Base-by-base conservation (phyloP, 2,329 filamentous ascomycete genomes). In the Coniochaeta prunicola region DNA sequence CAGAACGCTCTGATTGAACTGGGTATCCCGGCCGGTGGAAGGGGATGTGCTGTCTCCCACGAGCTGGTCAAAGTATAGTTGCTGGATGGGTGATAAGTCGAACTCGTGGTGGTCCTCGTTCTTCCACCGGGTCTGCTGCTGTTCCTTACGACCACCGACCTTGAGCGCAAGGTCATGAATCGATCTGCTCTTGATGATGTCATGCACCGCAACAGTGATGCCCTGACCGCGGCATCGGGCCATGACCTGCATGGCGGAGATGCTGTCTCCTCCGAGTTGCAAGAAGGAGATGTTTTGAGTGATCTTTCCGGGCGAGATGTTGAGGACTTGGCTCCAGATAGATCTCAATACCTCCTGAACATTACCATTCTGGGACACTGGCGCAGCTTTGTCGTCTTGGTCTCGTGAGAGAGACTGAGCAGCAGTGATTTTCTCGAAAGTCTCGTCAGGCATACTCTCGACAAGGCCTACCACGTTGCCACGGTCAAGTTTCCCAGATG, bases 301-400 rank as follows among this genome's bases (percentile, higher is more conserved):
- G 19, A 74, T 62, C 1, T 69, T 63, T 0, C 67, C 62, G 0
- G 67, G 58, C 0, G 67, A 45, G 1, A 76, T 60, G 53, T 74
- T 71, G 7, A 80, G 69, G 1, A 78, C 69, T 19, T 74, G 68
- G 1, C 73, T 70, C 72, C 76, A 80, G 26, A 78, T 61, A 67
- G 12, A 28, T 28, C 17, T 61, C 57, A 70, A 62, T 17, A 60
- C 58, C 1, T 61, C 63, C n/a, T 64, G 55, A 38, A 59, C 26
- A 8, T 59, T 40, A 19, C 40, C 19, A 26, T 24, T 54, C 26
- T 38, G n/a, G 53, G 5, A 21, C 48, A 30, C 21, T 13, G n/a
- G 9, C 0, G n/a, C 34, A 12, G 40, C 9, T 50, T 62, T 21
- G 36, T 60, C 59, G 17, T 65, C 56, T 40, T 5, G 57, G 8